phyloP scores from a whole-genome alignment of 1,284 basidiomycete species.

The Singerocomus rubriflavus region DNA sequence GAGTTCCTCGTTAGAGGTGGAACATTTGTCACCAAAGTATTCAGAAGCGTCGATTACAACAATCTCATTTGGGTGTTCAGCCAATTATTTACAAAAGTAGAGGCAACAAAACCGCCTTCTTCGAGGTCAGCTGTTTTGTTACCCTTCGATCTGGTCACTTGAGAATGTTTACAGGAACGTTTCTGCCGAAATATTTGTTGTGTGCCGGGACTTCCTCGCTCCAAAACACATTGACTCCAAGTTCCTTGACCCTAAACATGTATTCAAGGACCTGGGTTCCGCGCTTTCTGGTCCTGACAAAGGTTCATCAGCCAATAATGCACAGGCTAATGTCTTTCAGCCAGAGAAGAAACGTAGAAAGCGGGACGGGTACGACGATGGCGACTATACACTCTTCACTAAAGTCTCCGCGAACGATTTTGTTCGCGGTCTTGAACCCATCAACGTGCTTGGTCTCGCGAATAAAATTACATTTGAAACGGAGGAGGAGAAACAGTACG shows the following conservation, averaged over 20 bases:
- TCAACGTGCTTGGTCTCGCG: constrained; percentile 77
- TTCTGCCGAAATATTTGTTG: constrained; percentile 99
- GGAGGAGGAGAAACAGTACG: constrained; percentile 83
- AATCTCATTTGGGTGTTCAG: constrained; percentile 98
- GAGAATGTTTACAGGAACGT: constrained; percentile 70
- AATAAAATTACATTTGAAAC: constrained; percentile 84
- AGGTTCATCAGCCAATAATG: constrained; percentile 54
- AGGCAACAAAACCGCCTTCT: constrained; percentile 98
- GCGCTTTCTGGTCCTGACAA: constrained; percentile 50
- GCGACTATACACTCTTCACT: constrained; percentile 90
- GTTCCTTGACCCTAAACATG: constrained; percentile 96
- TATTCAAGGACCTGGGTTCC: constrained; percentile 88
- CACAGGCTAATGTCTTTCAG: constrained; percentile 89
- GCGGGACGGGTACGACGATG: constrained; percentile 95
- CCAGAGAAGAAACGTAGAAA: constrained; percentile 95
- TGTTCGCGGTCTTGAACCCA: constrained; percentile 68
- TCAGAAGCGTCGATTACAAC: constrained; percentile 98
- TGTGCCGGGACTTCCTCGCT: constrained; percentile 93
- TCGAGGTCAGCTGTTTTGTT: constrained; percentile 63
- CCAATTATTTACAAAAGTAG: constrained; percentile 94
- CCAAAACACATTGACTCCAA: constrained; percentile 97
- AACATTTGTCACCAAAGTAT: constrained; percentile 98
- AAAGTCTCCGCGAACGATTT: constrained; percentile 74
- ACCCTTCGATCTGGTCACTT: constrained; percentile 1
- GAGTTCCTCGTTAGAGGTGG: constrained; percentile 95